A percentile compares a stretch with the other conserved stretches of the same genome.
phyloP scores from a whole-genome alignment of 2,329 filamentous ascomycete species.

The Colletotrichum sp. region DNA sequence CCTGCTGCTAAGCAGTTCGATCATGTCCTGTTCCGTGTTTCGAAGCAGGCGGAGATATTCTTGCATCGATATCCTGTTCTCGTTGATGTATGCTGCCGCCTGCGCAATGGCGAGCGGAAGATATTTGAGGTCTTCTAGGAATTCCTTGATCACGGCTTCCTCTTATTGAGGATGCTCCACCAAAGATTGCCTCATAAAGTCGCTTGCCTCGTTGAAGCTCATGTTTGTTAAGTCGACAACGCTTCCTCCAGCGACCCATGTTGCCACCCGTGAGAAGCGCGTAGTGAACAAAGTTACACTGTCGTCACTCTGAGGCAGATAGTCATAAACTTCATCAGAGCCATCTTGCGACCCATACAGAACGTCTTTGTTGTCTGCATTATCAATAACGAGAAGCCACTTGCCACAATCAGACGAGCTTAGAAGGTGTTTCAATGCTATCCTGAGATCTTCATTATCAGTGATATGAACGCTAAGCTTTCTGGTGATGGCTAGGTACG shows the following conservation, averaged over 20 bases:
- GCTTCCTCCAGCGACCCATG: constrained; percentile 26
- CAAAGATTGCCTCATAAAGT: constrained; percentile 29
- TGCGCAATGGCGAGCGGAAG: constrained; percentile 45
- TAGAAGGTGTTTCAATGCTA: constrained; percentile 54
- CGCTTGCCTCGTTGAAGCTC: constrained; percentile 27
- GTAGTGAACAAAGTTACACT: constrained; percentile 38
- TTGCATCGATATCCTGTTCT: constrained; percentile 21
- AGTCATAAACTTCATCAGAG: constrained; percentile 24
- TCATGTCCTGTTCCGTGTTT: constrained; percentile 25
- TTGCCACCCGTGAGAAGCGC: constrained; percentile 31
- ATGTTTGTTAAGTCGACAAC: constrained; percentile 32
- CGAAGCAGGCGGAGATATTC: constrained; percentile 33
- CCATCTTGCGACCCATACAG: constrained; percentile 18
- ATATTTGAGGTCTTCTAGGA: constrained; percentile 36
- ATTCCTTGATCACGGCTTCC: neutral
- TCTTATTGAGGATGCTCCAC: constrained; percentile 20
- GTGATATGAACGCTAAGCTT: constrained; percentile 36
- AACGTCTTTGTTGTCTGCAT: constrained; percentile 39
- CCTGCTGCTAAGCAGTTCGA: constrained; percentile 2
- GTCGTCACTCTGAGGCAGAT: constrained; percentile 31
- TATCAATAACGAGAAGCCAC: constrained; percentile 43
- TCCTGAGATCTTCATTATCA: constrained; percentile 60
- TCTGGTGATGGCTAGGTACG: constrained; percentile 33
- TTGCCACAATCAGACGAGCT: constrained; percentile 24
- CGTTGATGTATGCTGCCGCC: constrained; percentile 41